Evolutionary conservation across 352 stramenopile genomes (phyloP).

Genomic region (Phytophthora sansomeana): DNA sequence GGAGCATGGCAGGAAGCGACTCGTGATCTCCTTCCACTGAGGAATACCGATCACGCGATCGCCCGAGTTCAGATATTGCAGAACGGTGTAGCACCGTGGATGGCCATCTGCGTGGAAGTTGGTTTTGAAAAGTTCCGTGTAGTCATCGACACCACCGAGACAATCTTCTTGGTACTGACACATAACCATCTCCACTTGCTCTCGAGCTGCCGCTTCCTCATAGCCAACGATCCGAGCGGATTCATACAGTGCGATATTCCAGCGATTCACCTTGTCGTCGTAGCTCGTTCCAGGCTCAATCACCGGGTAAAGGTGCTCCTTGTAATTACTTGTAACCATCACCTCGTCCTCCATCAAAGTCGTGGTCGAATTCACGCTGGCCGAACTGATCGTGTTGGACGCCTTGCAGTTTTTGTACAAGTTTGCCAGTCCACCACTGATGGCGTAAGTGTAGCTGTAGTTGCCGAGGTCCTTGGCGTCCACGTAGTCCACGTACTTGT

Average conservation of each 20-base stretch:
- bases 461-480: slow-evolving; percentile 58
- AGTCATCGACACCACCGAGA: slow-evolving; percentile 54
- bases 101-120: slow-evolving; percentile 66
- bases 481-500: slow-evolving; percentile 48
- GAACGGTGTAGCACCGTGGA: slow-evolving; percentile 53
- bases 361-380: slow-evolving; percentile 7
- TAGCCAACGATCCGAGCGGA: slow-evolving; percentile 55
- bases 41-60: slow-evolving; percentile 58
- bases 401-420: slow-evolving; percentile 59
- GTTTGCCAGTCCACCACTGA: slow-evolving; percentile 51
- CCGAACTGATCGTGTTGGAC: slow-evolving; percentile 39
- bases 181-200: slow-evolving; percentile 64
- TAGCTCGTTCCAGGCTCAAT: slow-evolving; percentile 27
- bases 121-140: slow-evolving; percentile 42
- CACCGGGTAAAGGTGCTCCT: slow-evolving; percentile 11
- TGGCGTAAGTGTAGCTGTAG: slow-evolving; percentile 72
- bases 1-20: slow-evolving; percentile 43
- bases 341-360: slow-evolving; percentile 13
- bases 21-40: slow-evolving; percentile 51
- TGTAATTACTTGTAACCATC: neutral
- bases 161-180: slow-evolving; percentile 67
- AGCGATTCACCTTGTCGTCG: slow-evolving; percentile 47
- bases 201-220: slow-evolving; percentile 38
- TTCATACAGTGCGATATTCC: slow-evolving; percentile 61
- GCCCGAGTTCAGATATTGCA: slow-evolving; percentile 44